A percentile compares a stretch with the other conserved stretches of the same genome.
Conservation (phyloP, 345 rosid species). For the Anastatica hierochuntica region DNA sequence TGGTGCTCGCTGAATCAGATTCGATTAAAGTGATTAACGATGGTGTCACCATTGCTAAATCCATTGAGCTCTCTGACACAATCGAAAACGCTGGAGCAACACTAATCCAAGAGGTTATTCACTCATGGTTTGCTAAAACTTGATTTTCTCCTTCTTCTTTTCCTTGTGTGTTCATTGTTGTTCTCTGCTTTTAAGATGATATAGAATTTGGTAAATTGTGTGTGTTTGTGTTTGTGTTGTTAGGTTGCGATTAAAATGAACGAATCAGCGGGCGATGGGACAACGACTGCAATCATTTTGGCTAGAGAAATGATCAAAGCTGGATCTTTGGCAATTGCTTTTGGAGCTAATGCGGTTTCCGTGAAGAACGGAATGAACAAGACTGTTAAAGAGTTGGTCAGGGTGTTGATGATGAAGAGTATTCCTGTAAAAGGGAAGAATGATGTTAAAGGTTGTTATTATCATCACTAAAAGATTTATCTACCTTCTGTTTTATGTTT, state of each 20-base stretch:
- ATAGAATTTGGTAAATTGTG: background rate
- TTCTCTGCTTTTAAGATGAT: no score
- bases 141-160: constrained; percentile 11
- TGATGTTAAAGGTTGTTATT: constrained; percentile 49
- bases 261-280: constrained; percentile 85
- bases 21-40: constrained; percentile 62
- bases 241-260: constrained; percentile 86
- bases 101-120: constrained; percentile 83
- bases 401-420: constrained; percentile 42
- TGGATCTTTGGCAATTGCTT: constrained; percentile 61
- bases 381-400: constrained; percentile 47
- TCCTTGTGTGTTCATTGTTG: no score
- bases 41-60: constrained; percentile 69
- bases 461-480: background rate
- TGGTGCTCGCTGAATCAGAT: constrained; percentile 54
- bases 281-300: constrained; percentile 73
- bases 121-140: constrained; percentile 44
- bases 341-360: constrained; percentile 77
- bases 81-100: constrained; percentile 74
- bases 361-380: constrained; percentile 57
- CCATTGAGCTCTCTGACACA: constrained; percentile 65
- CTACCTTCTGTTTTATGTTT: no score
- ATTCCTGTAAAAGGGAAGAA: constrained; percentile 51
- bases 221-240: constrained; percentile 8
- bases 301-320: constrained; percentile 70